These are phyloP conservation scores for Aureobasidium sp. DNA, from an alignment of 2,329 filamentous ascomycete genomes.

Conservation along the genomic window DNA sequence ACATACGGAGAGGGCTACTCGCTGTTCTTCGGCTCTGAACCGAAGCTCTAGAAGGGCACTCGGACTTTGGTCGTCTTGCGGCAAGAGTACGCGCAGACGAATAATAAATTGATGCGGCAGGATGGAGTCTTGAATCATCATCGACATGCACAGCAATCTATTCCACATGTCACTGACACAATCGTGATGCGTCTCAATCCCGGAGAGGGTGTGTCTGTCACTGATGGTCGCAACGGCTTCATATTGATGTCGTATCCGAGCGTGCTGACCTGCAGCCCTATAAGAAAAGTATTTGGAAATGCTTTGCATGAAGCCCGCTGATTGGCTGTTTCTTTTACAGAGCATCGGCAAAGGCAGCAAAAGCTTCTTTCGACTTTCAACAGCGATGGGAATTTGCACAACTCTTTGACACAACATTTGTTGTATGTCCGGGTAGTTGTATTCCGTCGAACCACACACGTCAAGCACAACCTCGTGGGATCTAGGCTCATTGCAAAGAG, in stretches of 20 bases:
- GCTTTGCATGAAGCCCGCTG: not conserved
- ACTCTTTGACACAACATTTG: not conserved
- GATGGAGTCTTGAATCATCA: not conserved
- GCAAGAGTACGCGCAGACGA: not conserved
- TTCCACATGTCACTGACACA: not conserved
- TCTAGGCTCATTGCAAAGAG: not conserved
- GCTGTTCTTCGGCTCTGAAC: not conserved
- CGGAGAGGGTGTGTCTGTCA: not conserved
- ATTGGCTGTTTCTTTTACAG: not conserved
- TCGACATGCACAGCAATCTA: not conserved
- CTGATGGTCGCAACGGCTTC: not conserved
- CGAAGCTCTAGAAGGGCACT: not conserved
- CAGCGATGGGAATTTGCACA: not conserved
- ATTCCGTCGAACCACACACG: not conserved
- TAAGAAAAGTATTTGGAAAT: conserved; percentile 5
- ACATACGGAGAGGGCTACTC: not conserved
- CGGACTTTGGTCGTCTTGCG: not conserved
- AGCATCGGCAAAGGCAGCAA: not conserved
- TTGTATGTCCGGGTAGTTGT: not conserved
- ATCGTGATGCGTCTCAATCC: not conserved
- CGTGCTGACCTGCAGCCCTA: not conserved
- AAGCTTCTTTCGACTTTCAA: not conserved
- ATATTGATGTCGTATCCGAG: not conserved
- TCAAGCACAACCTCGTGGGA: not conserved
- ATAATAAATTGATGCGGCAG: not conserved